phyloP scores from a whole-genome alignment of 345 rosid genomes.

The Nasturtium officinale region DNA sequence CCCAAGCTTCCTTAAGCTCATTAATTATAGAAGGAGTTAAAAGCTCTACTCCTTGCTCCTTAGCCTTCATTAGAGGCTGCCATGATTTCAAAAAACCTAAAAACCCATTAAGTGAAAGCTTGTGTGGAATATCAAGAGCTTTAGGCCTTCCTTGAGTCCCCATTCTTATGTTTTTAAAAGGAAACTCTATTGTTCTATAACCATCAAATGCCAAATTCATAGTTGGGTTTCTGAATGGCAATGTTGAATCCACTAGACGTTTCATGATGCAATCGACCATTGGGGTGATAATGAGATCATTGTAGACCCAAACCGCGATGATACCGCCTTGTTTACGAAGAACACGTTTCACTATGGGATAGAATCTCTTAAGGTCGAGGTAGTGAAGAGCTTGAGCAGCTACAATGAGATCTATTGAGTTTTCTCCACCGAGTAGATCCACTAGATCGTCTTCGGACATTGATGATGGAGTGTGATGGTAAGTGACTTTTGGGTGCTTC shows the following conservation, averaged over 20 bases:
- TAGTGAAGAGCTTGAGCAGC: constrained; percentile 61
- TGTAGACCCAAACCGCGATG: constrained; percentile 58
- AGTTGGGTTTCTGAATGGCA: constrained; percentile 46
- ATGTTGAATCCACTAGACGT: constrained; percentile 48
- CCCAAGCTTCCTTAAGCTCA: constrained; percentile 61
- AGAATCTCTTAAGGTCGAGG: constrained; percentile 61
- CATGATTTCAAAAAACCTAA: constrained; percentile 50
- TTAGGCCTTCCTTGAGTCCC: constrained; percentile 57
- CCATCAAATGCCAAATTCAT: constrained; percentile 44
- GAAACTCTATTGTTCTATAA: constrained; percentile 58
- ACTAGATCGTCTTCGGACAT: constrained; percentile 39
- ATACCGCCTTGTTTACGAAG: constrained; percentile 58
- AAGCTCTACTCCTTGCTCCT: constrained; percentile 58
- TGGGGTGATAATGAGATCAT: constrained; percentile 45
- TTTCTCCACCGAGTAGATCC: constrained; percentile 37
- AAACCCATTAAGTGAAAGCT: constrained; percentile 55
- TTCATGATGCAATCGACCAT: constrained; percentile 47
- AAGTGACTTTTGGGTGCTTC: constrained; percentile 34
- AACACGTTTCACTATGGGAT: constrained; percentile 50
- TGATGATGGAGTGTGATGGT: constrained; percentile 38
- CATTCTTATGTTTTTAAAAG: constrained; percentile 54
- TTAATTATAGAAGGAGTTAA: constrained; percentile 42
- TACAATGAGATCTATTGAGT: constrained; percentile 47
- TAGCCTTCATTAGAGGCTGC: constrained; percentile 54
- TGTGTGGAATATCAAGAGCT: constrained; percentile 52